phyloP scores from a whole-genome alignment of 192 early-diverging fungal genomes.

The Phycomyces blakesleeanus region DNA sequence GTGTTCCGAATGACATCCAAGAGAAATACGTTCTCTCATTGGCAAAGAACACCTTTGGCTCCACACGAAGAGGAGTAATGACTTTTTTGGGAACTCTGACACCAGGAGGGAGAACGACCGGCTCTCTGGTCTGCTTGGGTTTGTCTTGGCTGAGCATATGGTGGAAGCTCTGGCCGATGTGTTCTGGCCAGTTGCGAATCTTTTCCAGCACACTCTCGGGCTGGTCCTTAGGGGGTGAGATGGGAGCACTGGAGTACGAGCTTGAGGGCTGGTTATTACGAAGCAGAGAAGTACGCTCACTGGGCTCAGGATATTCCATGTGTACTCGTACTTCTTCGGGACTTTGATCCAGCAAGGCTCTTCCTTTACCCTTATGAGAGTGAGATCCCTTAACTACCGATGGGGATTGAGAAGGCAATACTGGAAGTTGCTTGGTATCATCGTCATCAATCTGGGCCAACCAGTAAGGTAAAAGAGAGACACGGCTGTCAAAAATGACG shows the following conservation, averaged over 20 bases:
- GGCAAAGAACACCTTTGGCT: slow-evolving; percentile 85
- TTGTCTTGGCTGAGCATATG: neutral
- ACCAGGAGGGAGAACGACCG: slow-evolving; percentile 32
- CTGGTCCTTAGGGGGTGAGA: neutral
- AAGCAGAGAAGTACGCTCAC: slow-evolving; percentile 18
- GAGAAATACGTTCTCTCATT: slow-evolving; percentile 84
- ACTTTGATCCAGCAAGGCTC: neutral
- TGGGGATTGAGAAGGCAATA: slow-evolving; percentile 23
- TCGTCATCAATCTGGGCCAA: slow-evolving; percentile 35
- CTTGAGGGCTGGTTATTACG: neutral
- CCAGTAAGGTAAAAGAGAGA: slow-evolving; percentile 64
- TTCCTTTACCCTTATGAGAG: slow-evolving; percentile 17
- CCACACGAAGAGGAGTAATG: slow-evolving; percentile 59
- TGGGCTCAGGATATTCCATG: neutral
- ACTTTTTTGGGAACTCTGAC: slow-evolving; percentile 43
- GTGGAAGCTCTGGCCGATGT: neutral
- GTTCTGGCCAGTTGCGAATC: neutral
- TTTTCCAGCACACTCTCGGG: neutral
- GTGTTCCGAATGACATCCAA: slow-evolving; percentile 77
- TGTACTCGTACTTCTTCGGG: neutral
- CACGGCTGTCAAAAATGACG: slow-evolving; percentile 59
- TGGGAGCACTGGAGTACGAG: slow-evolving; percentile 3
- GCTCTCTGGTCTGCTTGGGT: neutral
- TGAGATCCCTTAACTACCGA: slow-evolving; percentile 1
- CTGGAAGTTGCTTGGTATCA: slow-evolving; percentile 24